These are phyloP conservation scores for Hanseniaspora guilliermondii DNA, from an alignment of 805 yeast species.

Conservation along the genomic window DNA sequence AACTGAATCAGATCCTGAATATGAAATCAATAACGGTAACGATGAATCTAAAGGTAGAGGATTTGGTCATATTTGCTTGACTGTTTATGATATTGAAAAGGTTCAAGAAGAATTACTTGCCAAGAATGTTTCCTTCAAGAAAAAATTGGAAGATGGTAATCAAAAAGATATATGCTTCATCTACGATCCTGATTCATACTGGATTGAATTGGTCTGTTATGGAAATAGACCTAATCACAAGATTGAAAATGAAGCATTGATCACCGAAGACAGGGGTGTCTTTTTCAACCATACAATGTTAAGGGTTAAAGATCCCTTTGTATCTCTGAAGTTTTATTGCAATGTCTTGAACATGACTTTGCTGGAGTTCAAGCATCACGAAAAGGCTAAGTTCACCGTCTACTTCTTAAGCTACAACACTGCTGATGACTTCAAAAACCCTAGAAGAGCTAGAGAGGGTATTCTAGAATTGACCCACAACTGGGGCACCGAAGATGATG, in stretches of 20 bases:
- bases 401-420: constrained; percentile 72
- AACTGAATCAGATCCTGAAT: constrained; percentile 44
- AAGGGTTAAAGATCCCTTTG: constrained; percentile 72
- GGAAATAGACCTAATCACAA: constrained; percentile 20
- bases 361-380: constrained; percentile 42
- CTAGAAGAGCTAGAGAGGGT: constrained; percentile 42
- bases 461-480: constrained; percentile 85
- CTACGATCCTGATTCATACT: constrained; percentile 90
- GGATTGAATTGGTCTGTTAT: constrained; percentile 80
- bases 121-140: constrained; percentile 66
- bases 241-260: constrained; percentile 14
- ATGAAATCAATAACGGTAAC: constrained; percentile 66
- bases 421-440: constrained; percentile 34
- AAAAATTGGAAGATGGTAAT: constrained; percentile 78
- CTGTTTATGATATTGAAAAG: constrained; percentile 65
- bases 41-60: constrained; percentile 66
- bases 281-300: constrained; percentile 82
- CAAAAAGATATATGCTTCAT: constrained; percentile 89
- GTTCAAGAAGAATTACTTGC: constrained; percentile 47
- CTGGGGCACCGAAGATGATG: constrained; percentile 85
- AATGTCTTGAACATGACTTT: constrained; percentile 73
- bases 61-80: constrained; percentile 84
- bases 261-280: constrained; percentile 19
- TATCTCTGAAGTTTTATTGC: constrained; percentile 65
- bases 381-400: constrained; percentile 65